These are phyloP conservation scores for Pleurotus tuoliensis DNA, from an alignment of 768 basidiomycete species.

Conservation along the genomic window DNA sequence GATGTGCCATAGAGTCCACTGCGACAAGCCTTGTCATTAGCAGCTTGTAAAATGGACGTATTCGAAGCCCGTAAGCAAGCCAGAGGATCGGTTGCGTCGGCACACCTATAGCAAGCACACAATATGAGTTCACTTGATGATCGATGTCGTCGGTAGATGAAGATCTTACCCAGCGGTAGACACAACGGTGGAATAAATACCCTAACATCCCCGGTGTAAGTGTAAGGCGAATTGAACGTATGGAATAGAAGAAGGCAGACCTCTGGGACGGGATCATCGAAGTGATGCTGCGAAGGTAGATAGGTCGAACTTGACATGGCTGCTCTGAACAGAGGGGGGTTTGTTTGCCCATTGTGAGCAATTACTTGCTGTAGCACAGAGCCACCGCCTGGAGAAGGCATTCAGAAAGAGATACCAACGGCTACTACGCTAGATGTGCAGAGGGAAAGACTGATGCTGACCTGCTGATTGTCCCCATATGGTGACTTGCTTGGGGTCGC, in stretches of 20 bases:
- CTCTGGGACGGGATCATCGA: conserved; percentile 21
- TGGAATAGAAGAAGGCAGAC: neutral
- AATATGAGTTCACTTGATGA: no score
- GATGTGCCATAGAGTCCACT: conserved; percentile 23
- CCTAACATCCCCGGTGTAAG: neutral
- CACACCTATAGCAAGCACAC: conserved; percentile 9
- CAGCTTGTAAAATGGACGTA: conserved; percentile 15
- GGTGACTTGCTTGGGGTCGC: conserved; percentile 17
- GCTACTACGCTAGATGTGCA: no score
- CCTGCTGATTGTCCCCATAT: conserved; percentile 17
- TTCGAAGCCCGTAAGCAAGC: conserved; percentile 15
- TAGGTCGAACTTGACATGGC: conserved; percentile 26
- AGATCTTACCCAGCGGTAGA: neutral
- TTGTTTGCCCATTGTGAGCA: conserved; percentile 26
- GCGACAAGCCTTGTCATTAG: conserved; percentile 19
- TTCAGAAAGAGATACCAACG: no score
- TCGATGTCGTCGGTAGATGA: neutral
- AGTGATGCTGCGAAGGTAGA: conserved; percentile 26
- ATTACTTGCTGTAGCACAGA: conserved; percentile 30
- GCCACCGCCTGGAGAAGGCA: conserved; percentile 20
- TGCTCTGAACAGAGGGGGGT: conserved; percentile 21
- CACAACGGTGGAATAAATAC: neutral
- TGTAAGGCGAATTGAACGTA: no score
- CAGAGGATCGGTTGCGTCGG: conserved; percentile 4
- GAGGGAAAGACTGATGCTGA: neutral